Base-by-base conservation (phyloP, 129 eudicot genomes). In the Calendula officinalis region DNA sequence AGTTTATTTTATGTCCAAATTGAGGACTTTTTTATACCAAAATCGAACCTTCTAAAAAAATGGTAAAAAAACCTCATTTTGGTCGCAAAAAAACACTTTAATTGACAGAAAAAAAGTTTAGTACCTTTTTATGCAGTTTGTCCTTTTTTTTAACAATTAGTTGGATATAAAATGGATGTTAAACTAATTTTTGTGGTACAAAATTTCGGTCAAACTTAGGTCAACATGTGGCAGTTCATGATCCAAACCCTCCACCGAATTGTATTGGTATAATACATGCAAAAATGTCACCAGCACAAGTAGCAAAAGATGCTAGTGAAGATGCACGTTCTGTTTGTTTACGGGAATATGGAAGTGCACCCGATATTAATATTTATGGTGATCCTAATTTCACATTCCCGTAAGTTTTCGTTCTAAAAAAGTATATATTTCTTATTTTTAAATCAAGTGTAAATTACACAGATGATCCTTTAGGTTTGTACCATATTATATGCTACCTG, bases 141-240 rank as follows among this genome's bases (percentile, higher is more conserved):
- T 22, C 30, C 30, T 22, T 22, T 43, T 51, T 37, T 36, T 6
- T 40, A 27, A 55, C 41, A 12, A 2, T 17, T 62, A 34, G 58
- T 64, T 15, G 16, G 44, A 12, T 37, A n/a, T 36, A 46, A 66
- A 37, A 67, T 48, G 12, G 61, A 7, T 55, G 33, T 47, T 50
- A 13, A 77, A 51, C 56, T 34, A 22, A n/a, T 68, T 64, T 67
- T 63, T 70, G 15, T 60, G 38, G 41, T 75, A 59, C 47, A 54
- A 32, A 32, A 69, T 40, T 67, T 46, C 39, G 68, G 48, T 40
- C 30, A 40, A 65, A 63, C 70, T 44, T 83, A 92, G 98, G 96
- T 66, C 99, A 92, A 77, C 96, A 92, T 44, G 96, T 92, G 69
- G 99, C 90, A 8, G 72, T 92, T 82, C 96, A 92, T 64, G 91